phyloP scores from a whole-genome alignment of 2,329 filamentous ascomycete genomes.

The Ceratocystiopsis sp. region DNA sequence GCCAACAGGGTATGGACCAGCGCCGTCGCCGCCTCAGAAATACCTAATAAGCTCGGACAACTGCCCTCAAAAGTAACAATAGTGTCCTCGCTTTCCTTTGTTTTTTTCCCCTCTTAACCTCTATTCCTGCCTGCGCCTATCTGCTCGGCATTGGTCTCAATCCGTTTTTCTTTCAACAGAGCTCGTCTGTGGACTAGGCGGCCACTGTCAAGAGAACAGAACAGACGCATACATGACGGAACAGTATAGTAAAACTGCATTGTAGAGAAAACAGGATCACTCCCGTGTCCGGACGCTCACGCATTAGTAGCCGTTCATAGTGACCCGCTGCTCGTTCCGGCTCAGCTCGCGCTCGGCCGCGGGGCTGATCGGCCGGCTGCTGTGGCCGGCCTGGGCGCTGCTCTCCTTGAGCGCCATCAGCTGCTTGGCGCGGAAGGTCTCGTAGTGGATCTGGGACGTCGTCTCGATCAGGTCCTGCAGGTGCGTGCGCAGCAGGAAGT shows the following conservation, averaged over 20 bases:
- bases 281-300: too few species aligned
- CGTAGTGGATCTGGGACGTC: conserved; percentile 98
- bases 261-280: conserved; percentile 4
- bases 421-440: conserved; percentile 99
- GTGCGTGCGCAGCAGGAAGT: conserved; percentile 97
- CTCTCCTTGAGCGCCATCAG: conserved; percentile 95
- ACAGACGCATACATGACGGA: neutral
- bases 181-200: too few species aligned
- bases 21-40: neutral
- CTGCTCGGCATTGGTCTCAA: too few species aligned
- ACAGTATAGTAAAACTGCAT: neutral
- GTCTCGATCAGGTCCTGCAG: conserved; percentile 98
- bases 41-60: neutral
- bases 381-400: conserved; percentile 58
- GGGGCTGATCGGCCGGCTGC: conserved; percentile 87
- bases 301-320: conserved; percentile 91
- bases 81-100: neutral
- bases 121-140: too few species aligned
- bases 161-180: too few species aligned
- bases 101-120: too few species aligned
- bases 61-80: neutral
- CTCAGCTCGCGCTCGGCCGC: conserved; percentile 89
- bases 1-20: neutral
- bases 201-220: neutral
- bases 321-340: conserved; percentile 91